Base-by-base conservation (phyloP, 2,329 filamentous ascomycete genomes). In the Aspergillus floridensis region DNA sequence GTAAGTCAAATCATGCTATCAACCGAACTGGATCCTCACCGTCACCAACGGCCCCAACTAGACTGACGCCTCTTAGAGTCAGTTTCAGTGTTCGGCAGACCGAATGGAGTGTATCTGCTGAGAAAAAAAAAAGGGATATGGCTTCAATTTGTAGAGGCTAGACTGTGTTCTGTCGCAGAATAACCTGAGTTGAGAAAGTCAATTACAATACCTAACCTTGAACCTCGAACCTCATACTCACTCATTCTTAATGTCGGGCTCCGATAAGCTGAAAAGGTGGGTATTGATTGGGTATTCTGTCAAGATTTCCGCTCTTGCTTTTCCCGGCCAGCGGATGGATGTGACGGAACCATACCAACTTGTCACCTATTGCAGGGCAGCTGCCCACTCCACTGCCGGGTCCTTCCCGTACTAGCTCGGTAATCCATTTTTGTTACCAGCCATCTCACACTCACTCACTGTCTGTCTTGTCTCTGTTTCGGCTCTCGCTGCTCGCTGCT, bases 271-370 rank as follows among this genome's bases (percentile, higher is more conserved):
- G 38, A 19, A 19, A 19, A n/a, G 16, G 38, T 44, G 38, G 38
- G 32, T 35, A 35, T 35, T 19, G 16, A 47, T 44, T 44, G 38
- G 38, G 29, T 41, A 46, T 24, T 53, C 19, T 24, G 26, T 19
- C 14, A 21, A 29, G 19, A 55, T 47, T 32, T 48, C 24, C 44
- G 55, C 55, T 51, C 47, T 49, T 57, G 55, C 32, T 50, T 32
- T 52, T 47, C 56, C 53, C 26, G 53, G 53, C 53, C 41, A 12
- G 11, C 19, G 38, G 16, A 12, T 22, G 38, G 16, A 7, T 22
- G 12, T 55, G 29, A 44, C 55, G 8, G 26, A 50, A 57, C 35
- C 55, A 24, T 51, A 57, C 55, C 32, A 46, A 21, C 35, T 21
- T 35, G n/a, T 10, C 47, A 51, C 46, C 41, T 31, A 22, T 31